Conservation (phyloP, 2,329 filamentous ascomycete genomes). For the Penicillium vulpinum region DNA sequence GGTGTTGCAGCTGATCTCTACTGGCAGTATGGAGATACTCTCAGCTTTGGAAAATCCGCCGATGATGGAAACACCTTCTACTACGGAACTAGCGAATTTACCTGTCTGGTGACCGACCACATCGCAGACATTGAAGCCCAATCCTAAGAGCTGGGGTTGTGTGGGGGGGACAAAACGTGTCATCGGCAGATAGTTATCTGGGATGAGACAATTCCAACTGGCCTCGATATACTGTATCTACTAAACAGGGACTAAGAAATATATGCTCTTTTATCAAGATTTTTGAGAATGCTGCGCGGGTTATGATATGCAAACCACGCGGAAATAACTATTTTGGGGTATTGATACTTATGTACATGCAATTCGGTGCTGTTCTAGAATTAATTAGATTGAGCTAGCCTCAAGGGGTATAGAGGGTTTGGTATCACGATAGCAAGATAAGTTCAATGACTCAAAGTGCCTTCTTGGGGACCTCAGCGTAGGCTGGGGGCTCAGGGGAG, state of each 20-base stretch:
- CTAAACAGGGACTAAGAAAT: background rate
- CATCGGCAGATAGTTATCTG: background rate
- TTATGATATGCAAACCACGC: background rate
- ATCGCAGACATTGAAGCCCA: slow-evolving; percentile 15
- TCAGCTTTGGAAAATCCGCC: slow-evolving; percentile 31
- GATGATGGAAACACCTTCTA: slow-evolving; percentile 38
- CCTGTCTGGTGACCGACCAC: slow-evolving; percentile 37
- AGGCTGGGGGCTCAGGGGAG: background rate
- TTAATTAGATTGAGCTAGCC: background rate
- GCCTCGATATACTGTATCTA: background rate
- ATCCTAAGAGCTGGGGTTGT: background rate
- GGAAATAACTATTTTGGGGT: background rate
- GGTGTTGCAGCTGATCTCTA: slow-evolving; percentile 41
- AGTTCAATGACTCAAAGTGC: background rate
- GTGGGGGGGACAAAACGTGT: background rate
- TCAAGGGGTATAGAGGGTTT: background rate
- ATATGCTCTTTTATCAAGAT: too few species aligned
- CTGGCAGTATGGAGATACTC: slow-evolving; percentile 40
- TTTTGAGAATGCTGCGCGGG: too few species aligned
- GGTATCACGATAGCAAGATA: background rate
- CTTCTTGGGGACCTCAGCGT: slow-evolving; percentile 6
- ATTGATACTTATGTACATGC: slow-evolving; percentile 1
- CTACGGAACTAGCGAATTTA: slow-evolving; percentile 32
- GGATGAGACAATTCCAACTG: background rate
- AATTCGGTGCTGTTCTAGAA: background rate